Conservation (phyloP, 2,329 filamentous ascomycete genomes). For the Chaetomiaceae sp. region DNA sequence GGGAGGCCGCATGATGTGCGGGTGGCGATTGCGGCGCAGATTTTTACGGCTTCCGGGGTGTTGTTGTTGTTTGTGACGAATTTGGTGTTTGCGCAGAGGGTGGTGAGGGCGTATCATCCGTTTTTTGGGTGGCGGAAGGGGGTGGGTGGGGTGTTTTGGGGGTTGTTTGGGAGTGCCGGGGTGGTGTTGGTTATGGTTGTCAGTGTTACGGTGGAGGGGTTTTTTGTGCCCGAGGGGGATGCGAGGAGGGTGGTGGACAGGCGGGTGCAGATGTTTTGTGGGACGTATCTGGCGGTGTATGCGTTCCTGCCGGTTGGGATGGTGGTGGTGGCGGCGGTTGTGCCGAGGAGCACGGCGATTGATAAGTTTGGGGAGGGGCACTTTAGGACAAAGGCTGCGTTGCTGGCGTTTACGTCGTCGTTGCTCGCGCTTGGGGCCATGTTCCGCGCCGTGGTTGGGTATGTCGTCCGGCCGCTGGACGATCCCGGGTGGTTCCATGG, state of each 20-base stretch:
- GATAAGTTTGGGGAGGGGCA: constrained; percentile 64
- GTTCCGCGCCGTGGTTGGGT: constrained; percentile 61
- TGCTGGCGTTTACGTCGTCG: constrained; percentile 54
- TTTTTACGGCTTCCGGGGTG: constrained; percentile 70
- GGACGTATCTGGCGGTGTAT: constrained; percentile 57
- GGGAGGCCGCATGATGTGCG: constrained; percentile 35
- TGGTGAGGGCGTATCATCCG: constrained; percentile 70
- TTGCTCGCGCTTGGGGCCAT: constrained; percentile 64
- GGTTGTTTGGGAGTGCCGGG: constrained; percentile 48
- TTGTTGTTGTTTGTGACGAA: constrained; percentile 74
- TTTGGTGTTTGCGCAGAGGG: constrained; percentile 68
- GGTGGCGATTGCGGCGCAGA: constrained; percentile 54
- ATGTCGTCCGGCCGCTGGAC: constrained; percentile 42
- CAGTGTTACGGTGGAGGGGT: constrained; percentile 56
- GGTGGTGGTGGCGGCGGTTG: constrained; percentile 45
- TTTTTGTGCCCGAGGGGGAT: constrained; percentile 53
- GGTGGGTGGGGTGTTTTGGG: constrained; percentile 49
- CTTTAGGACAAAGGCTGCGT: constrained; percentile 60
- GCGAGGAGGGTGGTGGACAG: constrained; percentile 48
- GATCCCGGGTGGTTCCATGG: constrained; percentile 65
- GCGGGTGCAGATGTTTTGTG: constrained; percentile 58
- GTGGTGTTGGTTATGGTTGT: constrained; percentile 28
- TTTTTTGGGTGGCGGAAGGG: constrained; percentile 60
- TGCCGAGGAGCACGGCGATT: constrained; percentile 35
- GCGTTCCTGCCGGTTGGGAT: constrained; percentile 64